These are phyloP conservation scores for Clonostachys rhizophaga DNA, from an alignment of 2,329 filamentous ascomycete genomes.

Conservation along the genomic window DNA sequence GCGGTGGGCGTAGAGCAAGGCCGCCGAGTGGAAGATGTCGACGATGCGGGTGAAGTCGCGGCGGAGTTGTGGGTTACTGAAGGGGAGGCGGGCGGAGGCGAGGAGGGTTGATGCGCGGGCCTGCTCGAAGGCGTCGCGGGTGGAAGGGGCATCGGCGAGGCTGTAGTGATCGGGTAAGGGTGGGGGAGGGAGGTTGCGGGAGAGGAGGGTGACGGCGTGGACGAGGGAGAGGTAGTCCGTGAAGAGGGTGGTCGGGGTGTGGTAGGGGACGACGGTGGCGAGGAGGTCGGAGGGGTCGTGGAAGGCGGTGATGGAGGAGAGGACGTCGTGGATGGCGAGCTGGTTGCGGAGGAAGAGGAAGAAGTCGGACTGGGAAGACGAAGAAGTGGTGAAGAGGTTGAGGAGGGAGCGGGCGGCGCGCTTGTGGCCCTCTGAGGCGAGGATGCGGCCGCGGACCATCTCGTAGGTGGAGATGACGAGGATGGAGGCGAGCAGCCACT, in stretches of 20 bases:
- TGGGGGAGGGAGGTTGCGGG: background rate
- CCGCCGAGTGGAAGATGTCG: background rate
- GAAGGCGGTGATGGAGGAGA: conserved; percentile 5
- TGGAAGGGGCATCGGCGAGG: background rate
- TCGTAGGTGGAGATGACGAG: conserved; percentile 7
- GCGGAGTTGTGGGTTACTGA: background rate
- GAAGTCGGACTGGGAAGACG: background rate
- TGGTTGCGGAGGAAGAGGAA: conserved; percentile 5
- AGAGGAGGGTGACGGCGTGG: background rate
- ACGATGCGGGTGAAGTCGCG: background rate
- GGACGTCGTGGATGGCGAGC: conserved; percentile 6
- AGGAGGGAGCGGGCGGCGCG: too few relatives aligned
- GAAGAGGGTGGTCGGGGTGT: background rate
- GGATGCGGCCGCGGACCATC: conserved; percentile 5
- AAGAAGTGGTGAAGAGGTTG: too few relatives aligned
- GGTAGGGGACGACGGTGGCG: too few relatives aligned
- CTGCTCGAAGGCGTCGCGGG: background rate
- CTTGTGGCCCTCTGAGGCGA: conserved; percentile 1
- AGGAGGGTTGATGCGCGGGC: background rate
- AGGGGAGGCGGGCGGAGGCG: background rate
- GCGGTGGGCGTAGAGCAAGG: background rate
- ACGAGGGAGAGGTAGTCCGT: background rate
- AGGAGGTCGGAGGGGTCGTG: background rate
- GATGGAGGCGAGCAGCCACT: conserved; percentile 7
- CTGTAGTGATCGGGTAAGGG: too few relatives aligned